Conservation (phyloP, 2,329 filamentous ascomycete genomes). For the Diaporthe sp. region DNA sequence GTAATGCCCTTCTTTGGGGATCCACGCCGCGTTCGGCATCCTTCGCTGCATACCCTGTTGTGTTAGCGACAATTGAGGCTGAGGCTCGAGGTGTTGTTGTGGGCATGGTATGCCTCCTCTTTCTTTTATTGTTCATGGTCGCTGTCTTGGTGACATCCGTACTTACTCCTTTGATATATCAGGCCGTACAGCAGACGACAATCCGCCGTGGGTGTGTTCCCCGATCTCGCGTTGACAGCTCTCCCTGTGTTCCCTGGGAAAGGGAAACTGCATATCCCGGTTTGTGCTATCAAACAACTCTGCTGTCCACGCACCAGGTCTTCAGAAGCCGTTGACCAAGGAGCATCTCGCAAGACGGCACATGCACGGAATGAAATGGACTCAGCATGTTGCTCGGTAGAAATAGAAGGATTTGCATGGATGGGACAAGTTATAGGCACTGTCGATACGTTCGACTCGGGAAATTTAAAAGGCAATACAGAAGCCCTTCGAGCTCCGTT, state of each 20-base stretch:
- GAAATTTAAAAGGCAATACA: background rate
- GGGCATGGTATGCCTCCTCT: too few relatives aligned
- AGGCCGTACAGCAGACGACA: conserved; percentile 3
- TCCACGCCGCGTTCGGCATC: too few relatives aligned
- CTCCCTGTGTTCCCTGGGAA: conserved; percentile 7
- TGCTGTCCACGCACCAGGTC: background rate
- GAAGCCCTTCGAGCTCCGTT: background rate
- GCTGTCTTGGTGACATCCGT: too few relatives aligned
- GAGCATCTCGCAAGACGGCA: background rate
- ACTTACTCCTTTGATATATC: background rate
- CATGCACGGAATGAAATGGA: background rate
- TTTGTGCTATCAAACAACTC: conserved; percentile 38
- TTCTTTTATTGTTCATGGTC: too few relatives aligned
- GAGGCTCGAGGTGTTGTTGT: too few relatives aligned
- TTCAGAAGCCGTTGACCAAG: background rate
- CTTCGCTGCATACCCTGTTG: too few relatives aligned
- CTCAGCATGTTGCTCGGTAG: background rate
- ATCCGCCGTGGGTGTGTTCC: conserved; percentile 7
- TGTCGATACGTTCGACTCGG: background rate
- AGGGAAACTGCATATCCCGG: conserved; percentile 25
- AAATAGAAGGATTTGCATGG: background rate
- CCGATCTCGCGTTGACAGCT: background rate
- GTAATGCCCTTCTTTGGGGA: too few relatives aligned
- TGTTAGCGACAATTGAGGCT: too few relatives aligned
- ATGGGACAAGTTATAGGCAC: background rate